Conservation (phyloP, 495 filamentous ascomycete species). For the Hypoxylon crocopeplum region DNA sequence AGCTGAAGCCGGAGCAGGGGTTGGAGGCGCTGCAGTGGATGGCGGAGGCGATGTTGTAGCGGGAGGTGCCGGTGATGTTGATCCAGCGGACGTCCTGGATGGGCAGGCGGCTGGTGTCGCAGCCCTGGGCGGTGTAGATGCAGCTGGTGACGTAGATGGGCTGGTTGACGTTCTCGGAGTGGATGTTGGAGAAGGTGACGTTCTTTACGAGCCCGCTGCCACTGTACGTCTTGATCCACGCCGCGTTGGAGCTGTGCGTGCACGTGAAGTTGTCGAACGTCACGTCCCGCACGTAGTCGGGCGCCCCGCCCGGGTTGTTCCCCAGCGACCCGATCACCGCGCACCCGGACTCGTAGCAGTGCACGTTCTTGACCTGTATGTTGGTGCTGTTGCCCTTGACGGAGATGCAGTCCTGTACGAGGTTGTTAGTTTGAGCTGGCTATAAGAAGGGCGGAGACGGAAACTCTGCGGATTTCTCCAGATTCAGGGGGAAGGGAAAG, state of each 20-base stretch:
- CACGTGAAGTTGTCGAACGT: conserved; percentile 51
- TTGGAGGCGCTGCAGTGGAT: conserved; percentile 59
- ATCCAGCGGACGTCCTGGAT: conserved; percentile 60
- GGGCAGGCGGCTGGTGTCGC: conserved; percentile 59
- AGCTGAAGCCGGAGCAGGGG: conserved; percentile 57
- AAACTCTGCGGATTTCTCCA: too few relatives aligned
- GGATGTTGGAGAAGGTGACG: conserved; percentile 59
- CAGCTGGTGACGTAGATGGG: conserved; percentile 65
- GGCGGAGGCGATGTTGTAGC: conserved; percentile 61
- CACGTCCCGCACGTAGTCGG: conserved; percentile 49
- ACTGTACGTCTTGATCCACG: conserved; percentile 63
- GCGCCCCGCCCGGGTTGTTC: conserved; percentile 38
- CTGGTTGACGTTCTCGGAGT: conserved; percentile 56
- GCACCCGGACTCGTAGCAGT: conserved; percentile 51
- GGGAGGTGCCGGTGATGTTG: conserved; percentile 62
- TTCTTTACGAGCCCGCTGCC: conserved; percentile 55
- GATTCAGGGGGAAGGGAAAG: neutral
- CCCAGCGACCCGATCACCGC: conserved; percentile 48
- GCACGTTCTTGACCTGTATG: conserved; percentile 47
- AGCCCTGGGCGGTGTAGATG: conserved; percentile 58
- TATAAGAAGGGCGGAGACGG: too few relatives aligned
- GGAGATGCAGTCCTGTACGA: conserved; percentile 61
- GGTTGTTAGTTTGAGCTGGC: neutral
- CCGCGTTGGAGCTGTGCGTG: conserved; percentile 57
- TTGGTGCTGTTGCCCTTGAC: conserved; percentile 67